These are phyloP conservation scores for Venturia carpophila DNA, from an alignment of 2,329 filamentous ascomycete species.

Conservation along the genomic window DNA sequence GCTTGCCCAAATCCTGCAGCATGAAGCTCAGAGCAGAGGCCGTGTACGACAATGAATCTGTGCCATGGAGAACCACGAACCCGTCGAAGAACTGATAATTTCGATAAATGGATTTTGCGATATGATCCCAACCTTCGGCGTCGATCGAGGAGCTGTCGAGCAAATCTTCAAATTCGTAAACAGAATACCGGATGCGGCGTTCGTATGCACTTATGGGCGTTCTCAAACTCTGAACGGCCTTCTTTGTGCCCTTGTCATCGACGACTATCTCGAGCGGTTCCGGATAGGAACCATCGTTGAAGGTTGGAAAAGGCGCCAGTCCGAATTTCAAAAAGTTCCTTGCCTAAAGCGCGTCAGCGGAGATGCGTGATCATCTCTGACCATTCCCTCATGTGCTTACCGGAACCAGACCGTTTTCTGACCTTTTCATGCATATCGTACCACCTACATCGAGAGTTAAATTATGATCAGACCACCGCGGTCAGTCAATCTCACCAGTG, in stretches of 20 bases:
- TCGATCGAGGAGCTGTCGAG: slow-evolving; percentile 89
- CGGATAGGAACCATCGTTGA: slow-evolving; percentile 66
- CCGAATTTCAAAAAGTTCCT: slow-evolving; percentile 70
- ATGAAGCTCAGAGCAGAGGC: slow-evolving; percentile 89
- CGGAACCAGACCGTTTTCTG: slow-evolving; percentile 70
- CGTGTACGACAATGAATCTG: slow-evolving; percentile 80
- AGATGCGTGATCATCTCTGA: background rate
- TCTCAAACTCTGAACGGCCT: slow-evolving; percentile 59
- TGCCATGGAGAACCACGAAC: slow-evolving; percentile 86
- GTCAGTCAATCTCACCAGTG: slow-evolving; percentile 52
- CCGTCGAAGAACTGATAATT: slow-evolving; percentile 88
- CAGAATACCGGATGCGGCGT: slow-evolving; percentile 72
- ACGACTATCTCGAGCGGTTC: slow-evolving; percentile 49
- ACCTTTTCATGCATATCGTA: slow-evolving; percentile 85
- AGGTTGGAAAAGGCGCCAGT: slow-evolving; percentile 72
- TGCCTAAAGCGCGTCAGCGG: slow-evolving; percentile 27
- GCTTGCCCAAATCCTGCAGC: slow-evolving; percentile 83
- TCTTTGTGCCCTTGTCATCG: slow-evolving; percentile 40
- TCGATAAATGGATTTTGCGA: slow-evolving; percentile 67
- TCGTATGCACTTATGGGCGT: slow-evolving; percentile 75
- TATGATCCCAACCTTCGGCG: slow-evolving; percentile 76
- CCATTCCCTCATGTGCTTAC: slow-evolving; percentile 33
- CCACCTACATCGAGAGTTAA: slow-evolving; percentile 40
- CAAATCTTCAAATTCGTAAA: slow-evolving; percentile 75
- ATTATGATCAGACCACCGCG: background rate